Percentiles rank a stretch among this genome's conserved stretches.
phyloP scores from a whole-genome alignment of 345 rosid genomes.

The Isatis tinctoria region DNA sequence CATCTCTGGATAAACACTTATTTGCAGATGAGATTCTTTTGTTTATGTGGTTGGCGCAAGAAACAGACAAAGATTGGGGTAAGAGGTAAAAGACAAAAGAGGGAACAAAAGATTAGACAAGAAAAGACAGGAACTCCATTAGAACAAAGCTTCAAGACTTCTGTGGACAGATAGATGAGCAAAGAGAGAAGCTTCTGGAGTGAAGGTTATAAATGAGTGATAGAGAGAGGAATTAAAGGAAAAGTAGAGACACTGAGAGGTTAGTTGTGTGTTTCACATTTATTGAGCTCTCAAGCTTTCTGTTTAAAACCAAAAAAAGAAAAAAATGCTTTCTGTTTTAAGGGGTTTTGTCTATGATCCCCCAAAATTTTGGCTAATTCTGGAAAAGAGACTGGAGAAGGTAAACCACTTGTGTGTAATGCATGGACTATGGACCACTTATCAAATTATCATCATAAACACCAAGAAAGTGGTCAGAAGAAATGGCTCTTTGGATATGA shows the following conservation, averaged over 20 bases:
- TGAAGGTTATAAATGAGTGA: conserved; percentile 6
- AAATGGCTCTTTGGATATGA: conserved; percentile 5
- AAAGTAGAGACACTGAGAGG: conserved; percentile 12
- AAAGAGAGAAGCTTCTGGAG: conserved; percentile 3
- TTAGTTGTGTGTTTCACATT: conserved; percentile 12
- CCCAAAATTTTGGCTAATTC: neutral
- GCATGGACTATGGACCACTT: conserved; percentile 23
- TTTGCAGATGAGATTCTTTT: conserved; percentile 23
- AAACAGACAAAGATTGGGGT: conserved; percentile 29
- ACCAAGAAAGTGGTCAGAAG: conserved; percentile 19
- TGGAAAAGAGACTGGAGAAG: conserved; percentile 21
- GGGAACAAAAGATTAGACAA: conserved; percentile 13
- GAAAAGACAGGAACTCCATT: conserved; percentile 17
- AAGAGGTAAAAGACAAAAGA: conserved; percentile 17
- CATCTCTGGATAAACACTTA: conserved; percentile 24
- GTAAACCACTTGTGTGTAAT: conserved; percentile 18
- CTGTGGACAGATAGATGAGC: neutral
- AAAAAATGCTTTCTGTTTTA: too few relatives aligned
- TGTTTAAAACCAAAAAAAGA: too few relatives aligned
- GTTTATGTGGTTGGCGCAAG: conserved; percentile 34
- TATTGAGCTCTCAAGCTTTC: conserved; percentile 13
- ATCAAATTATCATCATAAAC: conserved; percentile 12
- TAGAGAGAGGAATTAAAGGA: neutral
- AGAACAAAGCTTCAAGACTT: conserved; percentile 23
- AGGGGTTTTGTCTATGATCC: neutral